phyloP scores from a whole-genome alignment of 2,329 filamentous ascomycete genomes.

The Arthrinium puccinioides region DNA sequence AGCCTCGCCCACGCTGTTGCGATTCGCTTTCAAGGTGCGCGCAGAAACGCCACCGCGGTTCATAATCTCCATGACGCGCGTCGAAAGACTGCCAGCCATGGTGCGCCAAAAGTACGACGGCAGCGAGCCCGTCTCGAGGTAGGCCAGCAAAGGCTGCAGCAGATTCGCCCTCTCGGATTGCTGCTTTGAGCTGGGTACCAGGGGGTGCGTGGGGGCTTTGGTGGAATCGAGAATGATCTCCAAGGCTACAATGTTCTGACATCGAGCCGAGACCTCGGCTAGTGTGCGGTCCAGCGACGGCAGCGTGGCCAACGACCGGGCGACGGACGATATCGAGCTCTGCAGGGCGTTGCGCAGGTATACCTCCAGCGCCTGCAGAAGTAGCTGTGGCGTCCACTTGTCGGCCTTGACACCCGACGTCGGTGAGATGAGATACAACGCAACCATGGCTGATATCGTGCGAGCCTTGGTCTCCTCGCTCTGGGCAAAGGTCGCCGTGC shows the following conservation, averaged over 20 bases:
- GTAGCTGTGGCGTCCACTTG: slow-evolving; percentile 57
- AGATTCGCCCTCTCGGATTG: slow-evolving; percentile 40
- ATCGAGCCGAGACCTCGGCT: slow-evolving; percentile 72
- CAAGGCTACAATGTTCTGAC: slow-evolving; percentile 86
- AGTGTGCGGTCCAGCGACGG: slow-evolving; percentile 77
- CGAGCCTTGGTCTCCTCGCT: slow-evolving; percentile 68
- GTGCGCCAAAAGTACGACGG: slow-evolving; percentile 92
- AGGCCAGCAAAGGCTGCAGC: slow-evolving; percentile 62
- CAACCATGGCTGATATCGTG: slow-evolving; percentile 64
- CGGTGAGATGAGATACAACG: slow-evolving; percentile 78
- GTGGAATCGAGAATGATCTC: slow-evolving; percentile 68
- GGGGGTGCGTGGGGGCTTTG: slow-evolving; percentile 61
- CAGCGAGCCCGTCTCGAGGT: slow-evolving; percentile 82
- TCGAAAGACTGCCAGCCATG: slow-evolving; percentile 68
- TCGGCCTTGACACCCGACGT: slow-evolving; percentile 44
- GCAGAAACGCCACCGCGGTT: slow-evolving; percentile 77
- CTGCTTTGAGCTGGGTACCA: slow-evolving; percentile 35
- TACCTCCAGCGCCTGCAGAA: slow-evolving; percentile 70
- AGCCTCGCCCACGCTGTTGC: slow-evolving; percentile 65
- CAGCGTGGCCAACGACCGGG: slow-evolving; percentile 70
- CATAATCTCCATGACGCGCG: slow-evolving; percentile 77
- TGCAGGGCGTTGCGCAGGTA: slow-evolving; percentile 79
- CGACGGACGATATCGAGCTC: slow-evolving; percentile 66
- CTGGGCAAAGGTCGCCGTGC: slow-evolving; percentile 51
- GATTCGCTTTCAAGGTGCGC: slow-evolving; percentile 70